A percentile compares a stretch with the other conserved stretches of the same genome.
Conservation (phyloP, 2,329 filamentous ascomycete genomes). For the Aspergillus fumigatus region DNA sequence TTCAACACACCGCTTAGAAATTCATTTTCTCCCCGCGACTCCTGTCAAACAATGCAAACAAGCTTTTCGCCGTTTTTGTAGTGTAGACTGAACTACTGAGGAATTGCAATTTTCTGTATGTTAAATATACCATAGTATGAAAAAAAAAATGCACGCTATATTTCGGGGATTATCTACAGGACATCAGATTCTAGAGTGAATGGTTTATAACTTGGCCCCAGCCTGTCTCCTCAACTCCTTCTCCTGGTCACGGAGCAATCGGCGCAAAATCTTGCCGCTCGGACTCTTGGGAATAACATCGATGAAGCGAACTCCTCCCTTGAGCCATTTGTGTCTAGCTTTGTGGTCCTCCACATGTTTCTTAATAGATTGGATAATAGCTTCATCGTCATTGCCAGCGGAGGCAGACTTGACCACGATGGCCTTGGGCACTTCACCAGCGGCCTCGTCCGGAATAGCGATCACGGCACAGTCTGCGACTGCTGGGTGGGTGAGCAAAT, state of each 20-base stretch:
- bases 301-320: constrained; percentile 56
- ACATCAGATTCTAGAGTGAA: not conserved
- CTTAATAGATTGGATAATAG: constrained; percentile 48
- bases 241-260: constrained; percentile 68
- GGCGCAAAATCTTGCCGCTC: constrained; percentile 59
- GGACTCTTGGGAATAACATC: constrained; percentile 58
- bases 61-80: not conserved
- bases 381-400: constrained; percentile 50
- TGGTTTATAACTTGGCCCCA: constrained; percentile 59
- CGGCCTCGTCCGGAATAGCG: constrained; percentile 60
- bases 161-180: not conserved
- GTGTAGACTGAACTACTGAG: not conserved
- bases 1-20: constrained; percentile 23
- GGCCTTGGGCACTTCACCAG: constrained; percentile 61
- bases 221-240: constrained; percentile 60
- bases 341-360: constrained; percentile 59
- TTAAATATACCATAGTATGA: not conserved
- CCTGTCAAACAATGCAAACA: constrained; percentile 23
- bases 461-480: constrained; percentile 80
- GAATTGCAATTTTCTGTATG: not conserved
- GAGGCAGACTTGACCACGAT: constrained; percentile 57
- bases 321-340: constrained; percentile 59
- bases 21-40: constrained; percentile 22
- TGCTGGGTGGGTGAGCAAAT: constrained; percentile 67
- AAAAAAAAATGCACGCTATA: not conserved